Conservation (phyloP, 176 grass and related monocot genomes). For the Oryza nivara region DNA sequence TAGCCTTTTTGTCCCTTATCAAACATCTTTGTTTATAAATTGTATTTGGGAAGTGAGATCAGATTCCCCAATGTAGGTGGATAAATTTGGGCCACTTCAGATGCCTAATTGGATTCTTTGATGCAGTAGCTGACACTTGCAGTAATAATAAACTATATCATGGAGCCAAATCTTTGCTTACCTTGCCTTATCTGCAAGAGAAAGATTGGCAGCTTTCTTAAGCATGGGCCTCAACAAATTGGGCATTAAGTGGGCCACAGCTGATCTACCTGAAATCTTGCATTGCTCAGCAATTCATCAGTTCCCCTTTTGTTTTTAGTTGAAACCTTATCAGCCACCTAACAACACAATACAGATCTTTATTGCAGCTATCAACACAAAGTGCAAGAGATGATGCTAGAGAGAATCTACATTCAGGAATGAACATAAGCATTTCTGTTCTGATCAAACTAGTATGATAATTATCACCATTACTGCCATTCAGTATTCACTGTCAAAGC, state of each 20-base stretch:
- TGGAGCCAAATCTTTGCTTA: constrained; percentile 34
- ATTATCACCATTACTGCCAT: not conserved
- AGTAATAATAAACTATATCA: constrained; percentile 49
- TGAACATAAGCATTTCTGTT: not conserved
- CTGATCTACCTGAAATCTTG: constrained; percentile 23
- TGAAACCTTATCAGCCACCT: constrained; percentile 19
- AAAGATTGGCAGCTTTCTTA: constrained; percentile 22
- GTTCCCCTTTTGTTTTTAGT: not conserved
- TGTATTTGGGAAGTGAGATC: constrained; percentile 33
- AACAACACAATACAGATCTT: constrained; percentile 23
- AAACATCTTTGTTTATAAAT: constrained; percentile 38
- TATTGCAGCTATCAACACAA: constrained; percentile 2
- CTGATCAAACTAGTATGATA: not conserved
- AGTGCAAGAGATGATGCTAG: not conserved
- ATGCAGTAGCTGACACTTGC: constrained; percentile 46
- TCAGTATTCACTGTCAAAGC: not conserved
- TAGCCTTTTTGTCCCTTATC: constrained; percentile 50
- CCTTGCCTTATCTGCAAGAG: constrained; percentile 9
- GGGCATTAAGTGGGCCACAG: constrained; percentile 19
- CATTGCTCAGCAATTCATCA: constrained; percentile 37
- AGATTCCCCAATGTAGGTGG: constrained; percentile 46
- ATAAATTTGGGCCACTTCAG: constrained; percentile 44
- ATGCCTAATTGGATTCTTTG: constrained; percentile 47
- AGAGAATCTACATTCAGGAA: not conserved
- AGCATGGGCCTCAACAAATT: constrained; percentile 50